Conservation (phyloP, 805 yeast genomes). For the Myxozyma kluyveri region DNA sequence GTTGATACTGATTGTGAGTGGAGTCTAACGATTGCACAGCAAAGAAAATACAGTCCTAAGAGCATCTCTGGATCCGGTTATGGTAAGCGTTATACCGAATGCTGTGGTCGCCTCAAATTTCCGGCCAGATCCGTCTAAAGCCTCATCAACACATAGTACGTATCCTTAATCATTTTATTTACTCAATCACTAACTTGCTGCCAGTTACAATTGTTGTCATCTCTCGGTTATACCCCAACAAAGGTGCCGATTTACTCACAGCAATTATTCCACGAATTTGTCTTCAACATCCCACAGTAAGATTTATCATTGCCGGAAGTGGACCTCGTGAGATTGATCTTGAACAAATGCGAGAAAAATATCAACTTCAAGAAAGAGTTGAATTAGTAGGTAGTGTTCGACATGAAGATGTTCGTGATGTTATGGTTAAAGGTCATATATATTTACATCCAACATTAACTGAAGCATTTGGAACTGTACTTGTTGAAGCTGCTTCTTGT, state of each 20-base stretch:
- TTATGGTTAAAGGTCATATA: slow-evolving; percentile 90
- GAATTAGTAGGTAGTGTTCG: slow-evolving; percentile 79
- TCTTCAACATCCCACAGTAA: slow-evolving; percentile 55
- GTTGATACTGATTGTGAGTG: neutral
- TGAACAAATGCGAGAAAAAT: slow-evolving; percentile 90
- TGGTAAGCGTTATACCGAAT: slow-evolving; percentile 89
- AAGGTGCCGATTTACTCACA: slow-evolving; percentile 86
- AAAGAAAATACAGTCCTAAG: slow-evolving; percentile 92
- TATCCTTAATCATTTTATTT: neutral
- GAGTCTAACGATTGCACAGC: slow-evolving; percentile 38
- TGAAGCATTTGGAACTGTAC: slow-evolving; percentile 96
- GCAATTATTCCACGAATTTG: slow-evolving; percentile 86
- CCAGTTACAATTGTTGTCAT: slow-evolving; percentile 79
- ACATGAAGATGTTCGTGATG: slow-evolving; percentile 89
- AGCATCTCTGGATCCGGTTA: slow-evolving; percentile 72
- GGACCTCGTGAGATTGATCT: slow-evolving; percentile 94
- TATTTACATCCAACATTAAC: slow-evolving; percentile 91
- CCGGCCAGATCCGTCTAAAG: slow-evolving; percentile 39
- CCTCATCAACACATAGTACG: slow-evolving; percentile 40
- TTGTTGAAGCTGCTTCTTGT: slow-evolving; percentile 97
- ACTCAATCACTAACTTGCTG: neutral
- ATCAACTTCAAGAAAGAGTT: slow-evolving; percentile 82
- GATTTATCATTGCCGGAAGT: slow-evolving; percentile 89
- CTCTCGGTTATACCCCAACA: slow-evolving; percentile 88
- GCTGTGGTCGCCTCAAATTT: slow-evolving; percentile 91